phyloP scores from a whole-genome alignment of 2,329 filamentous ascomycete species.

The Elsinoe perseae region DNA sequence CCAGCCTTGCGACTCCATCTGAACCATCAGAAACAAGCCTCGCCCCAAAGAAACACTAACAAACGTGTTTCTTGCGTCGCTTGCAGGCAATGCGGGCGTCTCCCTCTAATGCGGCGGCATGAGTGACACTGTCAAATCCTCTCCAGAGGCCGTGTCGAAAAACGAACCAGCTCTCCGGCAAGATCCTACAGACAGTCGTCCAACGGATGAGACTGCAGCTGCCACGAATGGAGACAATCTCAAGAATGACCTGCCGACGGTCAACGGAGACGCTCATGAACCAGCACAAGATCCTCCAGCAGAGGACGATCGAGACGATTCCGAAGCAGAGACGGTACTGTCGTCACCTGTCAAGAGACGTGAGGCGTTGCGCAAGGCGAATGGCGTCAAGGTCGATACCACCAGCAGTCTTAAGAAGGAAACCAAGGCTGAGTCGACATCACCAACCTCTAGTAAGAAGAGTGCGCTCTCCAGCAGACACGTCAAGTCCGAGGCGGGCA shows the following conservation, averaged over 20 bases:
- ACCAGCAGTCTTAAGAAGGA: background rate
- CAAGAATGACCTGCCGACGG: background rate
- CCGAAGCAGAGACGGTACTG: slow-evolving; percentile 45
- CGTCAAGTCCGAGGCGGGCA: background rate
- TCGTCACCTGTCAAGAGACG: slow-evolving; percentile 36
- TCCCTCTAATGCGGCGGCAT: slow-evolving; percentile 7
- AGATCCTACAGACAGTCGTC: background rate
- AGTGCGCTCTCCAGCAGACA: background rate
- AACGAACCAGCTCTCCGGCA: background rate
- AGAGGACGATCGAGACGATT: slow-evolving; percentile 34
- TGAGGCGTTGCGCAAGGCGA: slow-evolving; percentile 30
- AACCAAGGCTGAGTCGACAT: slow-evolving; percentile 2
- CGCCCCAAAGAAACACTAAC: background rate
- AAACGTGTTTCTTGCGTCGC: slow-evolving; percentile 4
- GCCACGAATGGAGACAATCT: background rate
- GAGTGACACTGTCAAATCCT: slow-evolving; percentile 11
- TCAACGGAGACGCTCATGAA: background rate
- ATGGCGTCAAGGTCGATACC: slow-evolving; percentile 12
- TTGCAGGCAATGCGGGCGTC: slow-evolving; percentile 11
- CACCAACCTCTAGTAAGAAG: slow-evolving; percentile 1
- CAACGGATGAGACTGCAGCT: background rate
- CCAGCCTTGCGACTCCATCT: background rate
- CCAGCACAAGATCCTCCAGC: background rate
- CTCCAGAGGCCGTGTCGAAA: background rate
- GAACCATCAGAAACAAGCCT: background rate